A percentile compares a stretch with the other conserved stretches of the same genome.
Evolutionary conservation across 768 basidiomycete genomes (phyloP).

Genomic region (Sarcodon sp.): DNA sequence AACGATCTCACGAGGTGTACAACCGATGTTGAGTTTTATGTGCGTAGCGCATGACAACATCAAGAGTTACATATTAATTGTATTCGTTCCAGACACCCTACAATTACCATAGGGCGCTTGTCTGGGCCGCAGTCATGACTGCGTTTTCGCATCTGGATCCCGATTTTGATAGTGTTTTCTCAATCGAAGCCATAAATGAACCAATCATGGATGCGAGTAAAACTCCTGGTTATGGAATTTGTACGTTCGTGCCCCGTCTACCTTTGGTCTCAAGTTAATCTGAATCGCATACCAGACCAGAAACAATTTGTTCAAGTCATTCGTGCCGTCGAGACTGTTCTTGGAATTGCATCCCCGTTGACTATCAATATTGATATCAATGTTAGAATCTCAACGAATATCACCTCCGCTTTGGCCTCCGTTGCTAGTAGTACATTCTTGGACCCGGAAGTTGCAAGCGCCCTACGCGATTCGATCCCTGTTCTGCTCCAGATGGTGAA

Average conservation of each 20-base stretch:
- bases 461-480: conserved; percentile 21
- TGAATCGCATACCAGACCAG: conserved; percentile 36
- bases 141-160: conserved; percentile 57
- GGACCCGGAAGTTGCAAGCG: conserved; percentile 15
- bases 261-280: neutral
- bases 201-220: conserved; percentile 56
- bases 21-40: conserved; percentile 61
- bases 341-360: conserved; percentile 37
- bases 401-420: conserved; percentile 12
- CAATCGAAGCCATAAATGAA: conserved; percentile 71
- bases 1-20: conserved; percentile 38
- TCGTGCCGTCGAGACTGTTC: conserved; percentile 46
- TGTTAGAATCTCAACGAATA: conserved; percentile 4
- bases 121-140: conserved; percentile 80
- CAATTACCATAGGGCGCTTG: conserved; percentile 66
- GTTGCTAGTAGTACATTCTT: conserved; percentile 15
- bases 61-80: conserved; percentile 2
- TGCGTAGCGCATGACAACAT: conserved; percentile 15
- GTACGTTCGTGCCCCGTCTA: conserved; percentile 24
- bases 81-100: conserved; percentile 34
- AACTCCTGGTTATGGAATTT: conserved; percentile 61
- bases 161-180: conserved; percentile 49
- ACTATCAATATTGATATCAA: conserved; percentile 13
- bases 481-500: conserved; percentile 20
- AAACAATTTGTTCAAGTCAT: conserved; percentile 53